Percentiles rank a stretch among this genome's conserved stretches.
phyloP scores from a whole-genome alignment of 116 monocot species.

The Phalaenopsis hybrid region DNA sequence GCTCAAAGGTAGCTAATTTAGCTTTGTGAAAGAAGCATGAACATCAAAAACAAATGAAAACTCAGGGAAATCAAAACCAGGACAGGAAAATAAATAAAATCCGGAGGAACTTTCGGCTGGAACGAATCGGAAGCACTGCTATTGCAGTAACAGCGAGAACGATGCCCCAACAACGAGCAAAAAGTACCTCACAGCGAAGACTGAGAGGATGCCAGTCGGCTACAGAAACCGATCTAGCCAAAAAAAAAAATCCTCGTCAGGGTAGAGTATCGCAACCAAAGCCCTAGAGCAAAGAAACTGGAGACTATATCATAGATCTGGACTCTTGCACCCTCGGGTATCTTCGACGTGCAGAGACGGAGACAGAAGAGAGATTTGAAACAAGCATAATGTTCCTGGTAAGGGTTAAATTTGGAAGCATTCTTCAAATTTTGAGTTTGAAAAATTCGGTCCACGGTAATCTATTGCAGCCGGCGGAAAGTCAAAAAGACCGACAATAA shows the following conservation, averaged over 20 bases:
- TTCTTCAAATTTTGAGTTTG: neutral
- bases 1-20: neutral
- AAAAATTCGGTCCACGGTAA: neutral
- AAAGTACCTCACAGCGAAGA: slow-evolving; percentile 1
- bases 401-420: neutral
- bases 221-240: slow-evolving; percentile 2
- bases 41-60: neutral
- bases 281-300: neutral
- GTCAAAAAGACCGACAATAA: neutral
- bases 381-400: neutral
- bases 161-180: neutral
- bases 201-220: neutral
- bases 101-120: neutral
- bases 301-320: neutral
- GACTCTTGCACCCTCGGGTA: neutral
- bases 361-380: neutral
- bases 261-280: neutral
- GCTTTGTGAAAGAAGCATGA: neutral
- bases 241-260: neutral
- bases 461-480: neutral
- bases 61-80: neutral
- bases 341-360: neutral
- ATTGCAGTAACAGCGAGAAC: neutral
- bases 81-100: neutral
- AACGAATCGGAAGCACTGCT: neutral